Conservation (phyloP, 1,284 basidiomycete species). For the Cryptococcus amylolentus region DNA sequence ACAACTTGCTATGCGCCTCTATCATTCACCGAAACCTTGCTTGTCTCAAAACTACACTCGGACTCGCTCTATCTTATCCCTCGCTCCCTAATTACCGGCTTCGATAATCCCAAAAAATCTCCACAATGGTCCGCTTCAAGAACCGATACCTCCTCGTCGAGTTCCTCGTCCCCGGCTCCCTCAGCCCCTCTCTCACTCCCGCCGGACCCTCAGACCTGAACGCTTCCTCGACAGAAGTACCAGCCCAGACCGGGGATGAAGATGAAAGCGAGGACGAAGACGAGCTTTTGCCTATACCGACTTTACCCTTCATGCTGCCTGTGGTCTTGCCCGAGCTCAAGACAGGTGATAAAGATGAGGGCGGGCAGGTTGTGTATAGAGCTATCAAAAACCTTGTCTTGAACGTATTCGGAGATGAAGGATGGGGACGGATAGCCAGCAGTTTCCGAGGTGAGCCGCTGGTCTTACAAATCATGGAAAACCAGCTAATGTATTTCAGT, state of each 20-base stretch:
- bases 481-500: constrained; percentile 22
- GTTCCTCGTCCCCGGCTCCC: constrained; percentile 32
- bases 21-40: background rate
- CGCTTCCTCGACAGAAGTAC: background rate
- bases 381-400: constrained; percentile 28
- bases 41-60: background rate
- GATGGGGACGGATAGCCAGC: constrained; percentile 43
- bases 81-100: background rate
- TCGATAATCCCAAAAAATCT: background rate
- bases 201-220: background rate
- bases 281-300: constrained; percentile 19
- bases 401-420: constrained; percentile 46
- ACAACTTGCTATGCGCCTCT: too few relatives aligned
- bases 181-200: constrained; percentile 10
- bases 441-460: constrained; percentile 36
- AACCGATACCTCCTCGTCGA: constrained; percentile 48
- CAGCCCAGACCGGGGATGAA: constrained; percentile 18
- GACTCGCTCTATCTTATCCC: background rate
- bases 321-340: constrained; percentile 10
- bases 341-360: constrained; percentile 27
- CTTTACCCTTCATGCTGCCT: constrained; percentile 35
- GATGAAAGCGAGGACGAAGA: constrained; percentile 28
- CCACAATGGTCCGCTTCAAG: constrained; percentile 47
- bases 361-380: constrained; percentile 22
- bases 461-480: background rate